Percentiles rank a stretch among this genome's conserved stretches.
phyloP scores from a whole-genome alignment of 345 rosid species.

The Arabis hirsuta region DNA sequence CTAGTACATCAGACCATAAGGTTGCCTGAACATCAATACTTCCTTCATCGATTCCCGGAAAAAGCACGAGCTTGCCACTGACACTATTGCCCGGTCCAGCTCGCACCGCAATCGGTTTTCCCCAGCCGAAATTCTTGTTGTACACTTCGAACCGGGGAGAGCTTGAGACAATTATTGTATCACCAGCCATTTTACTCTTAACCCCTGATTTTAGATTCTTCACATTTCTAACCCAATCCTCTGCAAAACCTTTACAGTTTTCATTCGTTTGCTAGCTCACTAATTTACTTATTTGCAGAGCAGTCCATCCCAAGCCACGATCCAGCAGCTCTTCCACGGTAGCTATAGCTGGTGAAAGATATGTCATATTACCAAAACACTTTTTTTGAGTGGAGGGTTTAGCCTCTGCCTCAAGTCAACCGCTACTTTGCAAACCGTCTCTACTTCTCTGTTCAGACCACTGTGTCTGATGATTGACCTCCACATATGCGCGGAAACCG shows the following conservation, averaged over 20 bases:
- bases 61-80: not conserved
- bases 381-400: constrained; percentile 39
- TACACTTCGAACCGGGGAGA: constrained; percentile 55
- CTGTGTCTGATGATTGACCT: constrained; percentile 21
- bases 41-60: constrained; percentile 13
- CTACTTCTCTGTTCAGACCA: constrained; percentile 13
- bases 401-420: constrained; percentile 42
- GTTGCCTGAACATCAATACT: constrained; percentile 24
- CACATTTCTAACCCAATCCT: constrained; percentile 22
- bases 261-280: constrained; percentile 20
- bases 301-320: constrained; percentile 2
- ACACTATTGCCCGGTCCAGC: constrained; percentile 5
- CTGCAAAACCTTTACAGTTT: not conserved
- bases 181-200: not conserved
- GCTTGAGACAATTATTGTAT: constrained; percentile 26
- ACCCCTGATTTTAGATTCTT: not conserved
- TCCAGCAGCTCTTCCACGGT: not conserved
- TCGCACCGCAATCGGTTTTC: constrained; percentile 29
- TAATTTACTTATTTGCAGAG: not conserved
- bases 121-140: constrained; percentile 53
- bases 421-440: not conserved
- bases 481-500: constrained; percentile 52
- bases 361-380: constrained; percentile 48
- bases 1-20: not conserved
- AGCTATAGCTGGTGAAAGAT: not conserved